These are phyloP conservation scores for Malassezia sympodialis DNA, from an alignment of 1,284 basidiomycete genomes.

Conservation along the genomic window DNA sequence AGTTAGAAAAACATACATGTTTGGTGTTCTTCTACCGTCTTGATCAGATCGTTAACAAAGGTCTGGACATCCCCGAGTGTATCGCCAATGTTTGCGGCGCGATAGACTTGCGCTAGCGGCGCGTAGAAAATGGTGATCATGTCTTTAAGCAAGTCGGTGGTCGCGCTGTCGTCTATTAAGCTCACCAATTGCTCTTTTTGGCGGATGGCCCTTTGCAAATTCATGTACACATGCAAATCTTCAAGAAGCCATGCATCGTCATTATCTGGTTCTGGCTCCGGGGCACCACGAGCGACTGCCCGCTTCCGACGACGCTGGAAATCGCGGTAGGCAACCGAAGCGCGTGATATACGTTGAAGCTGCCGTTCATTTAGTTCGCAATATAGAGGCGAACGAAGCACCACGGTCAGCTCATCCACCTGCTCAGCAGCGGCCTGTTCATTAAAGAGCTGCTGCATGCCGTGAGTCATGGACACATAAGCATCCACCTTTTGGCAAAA, in stretches of 20 bases:
- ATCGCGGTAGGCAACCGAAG: conserved; percentile 38
- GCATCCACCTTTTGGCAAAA: conserved; percentile 77
- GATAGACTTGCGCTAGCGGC: conserved; percentile 94
- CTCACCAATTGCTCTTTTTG: conserved; percentile 89
- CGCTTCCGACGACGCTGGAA: conserved; percentile 35
- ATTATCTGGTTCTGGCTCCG: conserved; percentile 35
- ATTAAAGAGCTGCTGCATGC: conserved; percentile 62
- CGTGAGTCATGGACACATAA: conserved; percentile 74
- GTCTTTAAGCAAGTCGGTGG: conserved; percentile 88
- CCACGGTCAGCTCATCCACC: conserved; percentile 67
- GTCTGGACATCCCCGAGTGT: conserved; percentile 82
- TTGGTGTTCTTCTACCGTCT: conserved; percentile 82
- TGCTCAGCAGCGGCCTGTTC: conserved; percentile 56
- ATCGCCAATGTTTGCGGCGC: conserved; percentile 91
- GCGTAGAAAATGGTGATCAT: conserved; percentile 99
- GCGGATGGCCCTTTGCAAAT: conserved; percentile 54
- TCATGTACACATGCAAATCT: conserved; percentile 42
- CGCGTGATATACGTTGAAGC: conserved; percentile 37
- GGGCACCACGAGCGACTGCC: conserved; percentile 22
- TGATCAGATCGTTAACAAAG: conserved; percentile 91
- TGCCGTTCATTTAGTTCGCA: conserved; percentile 51
- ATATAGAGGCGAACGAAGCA: conserved; percentile 70
- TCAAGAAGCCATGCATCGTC: conserved; percentile 48
- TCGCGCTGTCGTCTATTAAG: conserved; percentile 90
- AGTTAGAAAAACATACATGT: conserved; percentile 55